These are phyloP conservation scores for Collybia mongolica DNA, from an alignment of 768 basidiomycete species.

Conservation along the genomic window DNA sequence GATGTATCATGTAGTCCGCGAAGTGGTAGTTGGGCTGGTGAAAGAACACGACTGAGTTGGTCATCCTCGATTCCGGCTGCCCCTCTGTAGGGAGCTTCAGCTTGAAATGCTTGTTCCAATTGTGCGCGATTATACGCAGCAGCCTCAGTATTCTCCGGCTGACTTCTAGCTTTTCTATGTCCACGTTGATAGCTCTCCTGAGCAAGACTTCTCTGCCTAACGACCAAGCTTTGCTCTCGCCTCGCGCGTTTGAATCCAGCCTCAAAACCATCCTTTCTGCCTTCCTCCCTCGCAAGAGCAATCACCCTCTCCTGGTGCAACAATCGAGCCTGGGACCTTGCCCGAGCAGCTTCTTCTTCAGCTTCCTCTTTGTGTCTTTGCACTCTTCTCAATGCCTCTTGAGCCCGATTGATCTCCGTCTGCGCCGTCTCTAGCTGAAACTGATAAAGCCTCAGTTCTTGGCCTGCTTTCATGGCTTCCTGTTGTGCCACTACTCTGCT, in stretches of 20 bases:
- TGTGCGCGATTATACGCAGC: background rate
- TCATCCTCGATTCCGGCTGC: background rate
- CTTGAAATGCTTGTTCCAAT: background rate
- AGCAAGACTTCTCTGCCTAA: background rate
- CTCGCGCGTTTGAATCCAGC: conserved; percentile 43
- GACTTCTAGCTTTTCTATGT: background rate
- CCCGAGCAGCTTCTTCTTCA: conserved; percentile 50
- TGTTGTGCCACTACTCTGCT: conserved; percentile 32
- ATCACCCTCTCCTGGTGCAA: conserved; percentile 51
- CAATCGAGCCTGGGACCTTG: conserved; percentile 48
- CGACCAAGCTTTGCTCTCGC: conserved; percentile 20
- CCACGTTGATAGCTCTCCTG: background rate
- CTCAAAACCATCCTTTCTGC: conserved; percentile 48
- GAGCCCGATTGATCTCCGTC: conserved; percentile 52
- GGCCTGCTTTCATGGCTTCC: conserved; percentile 31
- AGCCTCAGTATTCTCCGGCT: background rate
- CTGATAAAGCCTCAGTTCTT: conserved; percentile 37
- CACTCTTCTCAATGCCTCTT: conserved; percentile 43
- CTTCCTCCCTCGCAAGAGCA: conserved; percentile 56
- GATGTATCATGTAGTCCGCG: conserved; percentile 1
- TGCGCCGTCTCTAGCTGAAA: conserved; percentile 39
- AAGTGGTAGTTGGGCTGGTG: conserved; percentile 7
- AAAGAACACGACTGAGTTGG: conserved; percentile 5
- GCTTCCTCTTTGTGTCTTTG: conserved; percentile 59
- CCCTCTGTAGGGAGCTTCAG: background rate